phyloP scores from a whole-genome alignment of 768 basidiomycete species.

The Paxillus ammoniavirescens region DNA sequence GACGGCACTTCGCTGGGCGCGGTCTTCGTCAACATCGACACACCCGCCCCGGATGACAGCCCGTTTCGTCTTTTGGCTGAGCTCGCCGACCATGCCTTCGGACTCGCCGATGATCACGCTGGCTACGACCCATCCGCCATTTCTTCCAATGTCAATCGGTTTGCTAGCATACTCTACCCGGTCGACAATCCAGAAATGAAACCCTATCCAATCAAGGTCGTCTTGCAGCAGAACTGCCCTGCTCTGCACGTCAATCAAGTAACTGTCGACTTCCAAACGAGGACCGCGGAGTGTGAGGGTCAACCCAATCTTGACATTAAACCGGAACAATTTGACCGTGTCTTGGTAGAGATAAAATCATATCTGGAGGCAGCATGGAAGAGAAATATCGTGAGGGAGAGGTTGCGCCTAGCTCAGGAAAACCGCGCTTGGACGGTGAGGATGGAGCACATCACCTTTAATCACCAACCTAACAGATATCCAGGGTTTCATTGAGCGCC shows the following conservation, averaged over 20 bases:
- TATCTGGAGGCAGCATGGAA: slow-evolving; percentile 12
- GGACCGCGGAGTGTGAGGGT: slow-evolving; percentile 12
- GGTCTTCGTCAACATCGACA: slow-evolving; percentile 15
- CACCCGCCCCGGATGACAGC: neutral
- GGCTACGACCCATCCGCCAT: neutral
- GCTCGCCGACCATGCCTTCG: slow-evolving; percentile 21
- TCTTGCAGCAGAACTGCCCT: slow-evolving; percentile 13
- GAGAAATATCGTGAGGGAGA: slow-evolving; percentile 3
- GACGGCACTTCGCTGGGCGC: slow-evolving; percentile 6
- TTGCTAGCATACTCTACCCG: slow-evolving; percentile 16
- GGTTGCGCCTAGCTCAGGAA: slow-evolving; percentile 2
- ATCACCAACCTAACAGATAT: neutral
- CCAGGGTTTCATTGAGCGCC: slow-evolving; percentile 18
- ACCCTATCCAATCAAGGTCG: slow-evolving; percentile 10
- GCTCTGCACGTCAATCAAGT: slow-evolving; percentile 9
- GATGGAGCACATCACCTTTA: neutral
- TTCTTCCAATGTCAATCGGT: slow-evolving; percentile 5
- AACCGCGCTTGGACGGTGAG: slow-evolving; percentile 14
- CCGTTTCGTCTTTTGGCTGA: slow-evolving; percentile 13
- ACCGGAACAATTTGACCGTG: slow-evolving; percentile 18
- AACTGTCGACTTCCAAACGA: slow-evolving; percentile 16
- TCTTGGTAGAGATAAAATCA: slow-evolving; percentile 10
- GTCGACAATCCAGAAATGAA: slow-evolving; percentile 1
- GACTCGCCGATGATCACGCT: slow-evolving; percentile 6
- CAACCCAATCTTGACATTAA: slow-evolving; percentile 15